A percentile compares a stretch with the other conserved stretches of the same genome.
phyloP scores from a whole-genome alignment of 179 eudicot genomes.

The Beta macrorhiza region DNA sequence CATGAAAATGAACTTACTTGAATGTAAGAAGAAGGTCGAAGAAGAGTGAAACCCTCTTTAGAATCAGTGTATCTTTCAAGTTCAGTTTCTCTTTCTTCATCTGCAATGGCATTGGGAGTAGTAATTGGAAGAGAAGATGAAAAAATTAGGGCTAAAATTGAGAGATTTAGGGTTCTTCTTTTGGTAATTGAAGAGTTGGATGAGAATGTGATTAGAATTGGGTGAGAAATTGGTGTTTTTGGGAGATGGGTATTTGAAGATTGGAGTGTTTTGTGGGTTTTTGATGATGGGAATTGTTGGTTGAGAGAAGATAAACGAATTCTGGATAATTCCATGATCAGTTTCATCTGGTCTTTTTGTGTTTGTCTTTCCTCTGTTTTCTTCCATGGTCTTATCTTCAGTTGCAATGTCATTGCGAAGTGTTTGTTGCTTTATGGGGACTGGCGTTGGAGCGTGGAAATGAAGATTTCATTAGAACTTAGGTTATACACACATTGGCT shows the following conservation, averaged over 20 bases:
- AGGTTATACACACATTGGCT: no score
- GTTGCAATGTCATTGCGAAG: no score
- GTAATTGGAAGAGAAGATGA: slow-evolving; percentile 27
- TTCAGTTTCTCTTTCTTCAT: slow-evolving; percentile 25
- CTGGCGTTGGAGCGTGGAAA: no score
- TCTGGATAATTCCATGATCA: neutral
- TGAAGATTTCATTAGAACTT: no score
- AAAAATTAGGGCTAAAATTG: slow-evolving; percentile 38
- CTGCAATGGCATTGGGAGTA: slow-evolving; percentile 36
- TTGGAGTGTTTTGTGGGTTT: slow-evolving; percentile 14
- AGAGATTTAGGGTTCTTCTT: slow-evolving; percentile 40
- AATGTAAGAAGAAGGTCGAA: slow-evolving; percentile 66
- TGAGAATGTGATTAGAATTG: slow-evolving; percentile 6
- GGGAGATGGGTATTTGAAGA: slow-evolving; percentile 25
- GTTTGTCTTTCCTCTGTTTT: no score
- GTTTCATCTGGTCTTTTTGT: no score
- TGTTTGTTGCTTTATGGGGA: no score
- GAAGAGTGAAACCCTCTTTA: slow-evolving; percentile 70
- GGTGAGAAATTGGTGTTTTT: neutral
- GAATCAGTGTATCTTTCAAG: slow-evolving; percentile 65
- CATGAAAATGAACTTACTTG: slow-evolving; percentile 40
- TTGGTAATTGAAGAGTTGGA: slow-evolving; percentile 29
- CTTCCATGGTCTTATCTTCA: no score
- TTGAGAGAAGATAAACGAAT: slow-evolving; percentile 13
- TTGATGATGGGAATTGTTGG: slow-evolving; percentile 8